Evolutionary conservation across 176 grass and related monocot species (phyloP), one percentile per base, ranked within the genome.

Genomic region (Avena eriantha): DNA sequence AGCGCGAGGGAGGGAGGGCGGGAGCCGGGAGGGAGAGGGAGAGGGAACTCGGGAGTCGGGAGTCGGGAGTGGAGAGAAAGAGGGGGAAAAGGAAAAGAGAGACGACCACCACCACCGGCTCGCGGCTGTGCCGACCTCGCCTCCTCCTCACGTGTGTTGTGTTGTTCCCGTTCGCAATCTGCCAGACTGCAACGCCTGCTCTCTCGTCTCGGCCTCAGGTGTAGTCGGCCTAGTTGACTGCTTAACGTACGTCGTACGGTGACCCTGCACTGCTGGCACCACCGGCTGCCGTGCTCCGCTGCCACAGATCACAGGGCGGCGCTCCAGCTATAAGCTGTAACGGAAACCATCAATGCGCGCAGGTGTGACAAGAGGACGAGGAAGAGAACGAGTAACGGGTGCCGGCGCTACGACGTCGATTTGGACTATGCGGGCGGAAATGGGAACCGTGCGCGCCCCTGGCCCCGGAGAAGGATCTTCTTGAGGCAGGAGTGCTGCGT

Each of bases 41-140:
- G 41, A 48, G 49, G 3, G 16, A 39, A 29, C 29, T 29, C 29
- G 51, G 31, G 53, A 51, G 36, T 29, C 29, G 51, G 31, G 53
- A 51, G 36, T 1, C 0, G 68, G 70, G 14, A 2, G 10, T 0
- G 45, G 45, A 48, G 71, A 8, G n/a, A 9, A 4, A 19, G 43
- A 50, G 50, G 3, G 11, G 59, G 19, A 33, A 57, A 2, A 17
- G 7, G 7, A n/a, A 33, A 64, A 12, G 1, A 46, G 26, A 33
- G 33, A 79, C 21, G 54, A 60, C 23, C 73, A 19, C 12, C 71
- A 74, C 71, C 71, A 49, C 43, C n/a, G 36, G 68, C 17, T 69
- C 4, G 15, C 65, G 34, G 67, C 67, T 36, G 50, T 19, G 67
- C 34, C 34, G 34, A 39, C 66, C 29, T 63, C 60, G n/a, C 53